These are phyloP conservation scores for Vitis vinifera DNA, from an alignment of 164 flowering plant genomes.

Conservation along the genomic window ASM3070453v1 NC_081807.1:21058501-21059000, in stretches of 20 bases:
- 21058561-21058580: neutral
- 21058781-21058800: slow-evolving; percentile 97
- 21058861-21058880: slow-evolving; percentile 70
- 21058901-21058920: slow-evolving; percentile 80
- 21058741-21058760: neutral
- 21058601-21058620: neutral
- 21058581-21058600: neutral
- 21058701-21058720: neutral
- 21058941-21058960: slow-evolving; percentile 99
- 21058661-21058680: too few relatives aligned
- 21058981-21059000: slow-evolving; percentile 1
- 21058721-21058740: neutral
- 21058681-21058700: too few relatives aligned
- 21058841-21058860: slow-evolving; percentile 65
- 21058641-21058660: neutral
- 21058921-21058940: slow-evolving; percentile 93
- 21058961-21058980: slow-evolving; percentile 79
- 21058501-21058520: too few relatives aligned
- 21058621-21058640: neutral
- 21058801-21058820: slow-evolving; percentile 73
- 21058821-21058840: slow-evolving; percentile 94
- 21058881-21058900: slow-evolving; percentile 84
- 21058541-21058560: neutral
- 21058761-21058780: slow-evolving; percentile 27
- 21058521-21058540: too few relatives aligned